Evolutionary conservation across 352 stramenopile species (phyloP).

Genomic region (Pythium aquatile): DNA sequence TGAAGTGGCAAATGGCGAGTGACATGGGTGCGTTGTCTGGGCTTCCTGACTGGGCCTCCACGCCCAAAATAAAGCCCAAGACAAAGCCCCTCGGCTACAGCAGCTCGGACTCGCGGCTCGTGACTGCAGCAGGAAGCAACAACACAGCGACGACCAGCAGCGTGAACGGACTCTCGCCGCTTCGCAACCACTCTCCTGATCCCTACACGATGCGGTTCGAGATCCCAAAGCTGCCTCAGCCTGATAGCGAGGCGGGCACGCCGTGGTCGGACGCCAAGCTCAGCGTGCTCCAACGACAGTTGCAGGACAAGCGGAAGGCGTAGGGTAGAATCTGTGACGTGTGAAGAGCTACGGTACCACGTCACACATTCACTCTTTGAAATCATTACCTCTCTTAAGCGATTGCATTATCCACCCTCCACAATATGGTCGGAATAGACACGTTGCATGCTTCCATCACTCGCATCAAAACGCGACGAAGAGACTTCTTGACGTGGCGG

Average conservation of each 20-base stretch:
- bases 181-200: constrained; percentile 13
- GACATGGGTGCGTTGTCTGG: constrained; percentile 44
- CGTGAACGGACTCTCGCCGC: constrained; percentile 10
- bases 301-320: constrained; percentile 37
- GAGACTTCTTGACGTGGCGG: neutral
- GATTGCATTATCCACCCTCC: neutral
- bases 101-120: constrained; percentile 52
- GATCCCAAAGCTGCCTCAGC: constrained; percentile 76
- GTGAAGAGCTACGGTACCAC: neutral
- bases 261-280: constrained; percentile 79
- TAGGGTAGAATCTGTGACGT: constrained; percentile 5
- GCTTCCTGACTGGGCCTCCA: constrained; percentile 46
- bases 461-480: constrained; percentile 3
- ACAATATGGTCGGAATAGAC: constrained; percentile 10
- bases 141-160: constrained; percentile 27
- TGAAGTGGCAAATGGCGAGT: constrained; percentile 76
- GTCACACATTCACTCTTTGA: neutral
- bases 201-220: constrained; percentile 43
- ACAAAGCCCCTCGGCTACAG: constrained; percentile 41
- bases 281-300: constrained; percentile 36
- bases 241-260: constrained; percentile 50
- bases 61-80: constrained; percentile 40
- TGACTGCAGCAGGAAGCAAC: constrained; percentile 13
- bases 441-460: constrained; percentile 20
- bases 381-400: constrained; percentile 6